Conservation (phyloP, 2,329 filamentous ascomycete species). For the Xylariaceae sp. region DNA sequence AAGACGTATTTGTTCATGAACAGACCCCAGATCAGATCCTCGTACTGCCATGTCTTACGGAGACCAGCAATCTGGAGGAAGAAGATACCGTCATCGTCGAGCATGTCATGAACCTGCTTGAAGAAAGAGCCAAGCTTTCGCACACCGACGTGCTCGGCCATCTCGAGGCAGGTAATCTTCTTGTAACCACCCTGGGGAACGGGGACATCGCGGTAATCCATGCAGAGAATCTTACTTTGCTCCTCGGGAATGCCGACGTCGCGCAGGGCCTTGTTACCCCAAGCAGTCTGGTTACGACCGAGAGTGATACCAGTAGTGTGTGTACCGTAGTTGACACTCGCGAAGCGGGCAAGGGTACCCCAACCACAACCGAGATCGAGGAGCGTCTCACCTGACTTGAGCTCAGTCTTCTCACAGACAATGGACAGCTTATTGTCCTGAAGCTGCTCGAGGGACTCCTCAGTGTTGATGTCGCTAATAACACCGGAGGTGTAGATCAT, state of each 20-base stretch:
- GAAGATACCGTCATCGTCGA: constrained; percentile 92
- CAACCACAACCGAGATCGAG: constrained; percentile 97
- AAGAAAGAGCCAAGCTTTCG: constrained; percentile 79
- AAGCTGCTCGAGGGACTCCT: constrained; percentile 88
- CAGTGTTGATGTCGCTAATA: constrained; percentile 78
- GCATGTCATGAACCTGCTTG: constrained; percentile 86
- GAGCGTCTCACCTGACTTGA: constrained; percentile 74
- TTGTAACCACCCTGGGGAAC: constrained; percentile 73
- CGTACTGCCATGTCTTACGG: constrained; percentile 93
- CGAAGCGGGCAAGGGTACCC: constrained; percentile 93
- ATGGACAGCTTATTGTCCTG: constrained; percentile 96
- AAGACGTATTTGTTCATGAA: constrained; percentile 99
- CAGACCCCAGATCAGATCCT: constrained; percentile 95
- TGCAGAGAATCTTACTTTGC: constrained; percentile 89
- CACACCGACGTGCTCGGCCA: constrained; percentile 97
- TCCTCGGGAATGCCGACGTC: constrained; percentile 75
- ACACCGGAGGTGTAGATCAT: constrained; percentile 99
- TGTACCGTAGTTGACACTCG: constrained; percentile 85
- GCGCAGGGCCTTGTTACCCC: constrained; percentile 87
- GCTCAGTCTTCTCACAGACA: constrained; percentile 90
- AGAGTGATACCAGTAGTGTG: constrained; percentile 86
- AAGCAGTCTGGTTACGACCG: constrained; percentile 91
- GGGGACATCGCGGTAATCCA: constrained; percentile 94
- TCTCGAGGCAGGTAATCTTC: constrained; percentile 96
- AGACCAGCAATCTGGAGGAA: constrained; percentile 95